Evolutionary conservation across 257 asterid genomes (phyloP).

Genomic region (Rhazya stricta): DNA sequence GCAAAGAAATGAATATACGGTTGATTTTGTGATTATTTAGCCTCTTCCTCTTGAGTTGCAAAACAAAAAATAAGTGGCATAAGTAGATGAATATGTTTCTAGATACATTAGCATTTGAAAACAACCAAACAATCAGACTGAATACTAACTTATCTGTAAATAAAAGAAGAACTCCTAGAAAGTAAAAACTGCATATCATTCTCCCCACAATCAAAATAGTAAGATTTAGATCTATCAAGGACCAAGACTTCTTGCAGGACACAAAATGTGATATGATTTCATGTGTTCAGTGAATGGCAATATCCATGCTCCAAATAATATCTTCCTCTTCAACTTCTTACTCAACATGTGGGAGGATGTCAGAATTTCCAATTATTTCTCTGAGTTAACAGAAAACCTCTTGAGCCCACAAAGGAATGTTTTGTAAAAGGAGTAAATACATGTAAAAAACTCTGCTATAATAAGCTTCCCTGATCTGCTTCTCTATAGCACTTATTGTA

Average conservation of each 20-base stretch:
- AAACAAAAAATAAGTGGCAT: background rate
- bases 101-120: background rate
- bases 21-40: background rate
- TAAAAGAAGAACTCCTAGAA: background rate
- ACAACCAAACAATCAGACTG: background rate
- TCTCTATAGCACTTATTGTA: background rate
- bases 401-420: background rate
- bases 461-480: background rate
- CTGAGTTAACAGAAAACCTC: background rate
- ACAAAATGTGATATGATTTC: background rate
- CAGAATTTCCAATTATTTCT: background rate
- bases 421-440: background rate
- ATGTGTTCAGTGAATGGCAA: background rate
- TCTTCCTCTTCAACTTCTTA: background rate
- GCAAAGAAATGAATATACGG: background rate
- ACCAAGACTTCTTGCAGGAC: background rate
- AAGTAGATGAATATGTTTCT: background rate
- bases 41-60: background rate
- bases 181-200: background rate
- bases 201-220: background rate
- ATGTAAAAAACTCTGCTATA: background rate
- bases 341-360: background rate
- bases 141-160: background rate
- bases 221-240: background rate
- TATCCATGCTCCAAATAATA: background rate